Conservation (phyloP, 2,329 filamentous ascomycete genomes). For the Ophiostoma piceae region DNA sequence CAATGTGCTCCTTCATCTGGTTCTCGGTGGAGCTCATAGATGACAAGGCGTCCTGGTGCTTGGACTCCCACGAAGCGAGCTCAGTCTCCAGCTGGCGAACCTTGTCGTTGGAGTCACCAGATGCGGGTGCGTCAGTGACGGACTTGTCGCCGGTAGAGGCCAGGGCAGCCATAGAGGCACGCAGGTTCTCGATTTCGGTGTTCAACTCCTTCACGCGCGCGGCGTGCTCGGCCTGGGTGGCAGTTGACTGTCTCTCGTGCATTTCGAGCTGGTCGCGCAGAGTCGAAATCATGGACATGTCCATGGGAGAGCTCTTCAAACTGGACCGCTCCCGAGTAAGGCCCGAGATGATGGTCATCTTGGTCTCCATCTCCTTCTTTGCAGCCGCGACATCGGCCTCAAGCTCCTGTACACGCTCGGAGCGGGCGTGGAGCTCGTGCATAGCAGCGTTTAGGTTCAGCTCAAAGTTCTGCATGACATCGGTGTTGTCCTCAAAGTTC, state of each 20-base stretch:
- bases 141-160: background rate
- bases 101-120: slow-evolving; percentile 33
- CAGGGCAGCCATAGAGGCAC: slow-evolving; percentile 45
- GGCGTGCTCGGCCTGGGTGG: slow-evolving; percentile 67
- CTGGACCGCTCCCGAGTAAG: slow-evolving; percentile 89
- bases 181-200: slow-evolving; percentile 64
- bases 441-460: slow-evolving; percentile 85
- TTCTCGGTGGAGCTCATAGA: slow-evolving; percentile 68
- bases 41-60: slow-evolving; percentile 65
- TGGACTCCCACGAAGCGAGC: slow-evolving; percentile 66
- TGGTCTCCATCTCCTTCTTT: slow-evolving; percentile 94
- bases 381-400: slow-evolving; percentile 77
- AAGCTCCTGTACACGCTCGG: slow-evolving; percentile 83
- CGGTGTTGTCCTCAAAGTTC: slow-evolving; percentile 74
- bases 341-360: slow-evolving; percentile 92
- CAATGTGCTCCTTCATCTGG: slow-evolving; percentile 65
- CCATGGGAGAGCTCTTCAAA: slow-evolving; percentile 75
- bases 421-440: slow-evolving; percentile 81
- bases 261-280: slow-evolving; percentile 84
- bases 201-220: slow-evolving; percentile 69
- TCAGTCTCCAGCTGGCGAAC: slow-evolving; percentile 66
- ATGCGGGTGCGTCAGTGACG: slow-evolving; percentile 35
- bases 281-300: slow-evolving; percentile 83
- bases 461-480: slow-evolving; percentile 88
- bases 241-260: slow-evolving; percentile 73